Conservation (phyloP, 371 early-diverging fungal species). For the Haplosporangium sp. region DNA sequence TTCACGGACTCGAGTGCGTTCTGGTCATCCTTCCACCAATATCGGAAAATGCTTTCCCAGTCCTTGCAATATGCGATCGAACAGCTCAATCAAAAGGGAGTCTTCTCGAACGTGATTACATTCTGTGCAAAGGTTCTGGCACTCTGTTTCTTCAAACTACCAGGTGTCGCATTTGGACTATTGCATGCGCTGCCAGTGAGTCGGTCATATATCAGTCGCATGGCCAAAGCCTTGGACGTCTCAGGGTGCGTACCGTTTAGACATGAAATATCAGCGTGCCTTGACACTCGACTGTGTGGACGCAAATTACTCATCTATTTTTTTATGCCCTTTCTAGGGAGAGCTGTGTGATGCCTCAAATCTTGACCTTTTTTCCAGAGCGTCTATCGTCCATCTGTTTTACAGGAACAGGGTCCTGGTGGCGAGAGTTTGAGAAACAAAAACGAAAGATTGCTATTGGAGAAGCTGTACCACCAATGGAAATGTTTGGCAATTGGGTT, state of each 20-base stretch:
- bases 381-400: conserved; percentile 53
- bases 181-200: conserved; percentile 57
- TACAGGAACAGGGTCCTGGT: conserved; percentile 50
- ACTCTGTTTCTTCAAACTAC: conserved; percentile 66
- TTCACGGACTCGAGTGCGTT: conserved; percentile 49
- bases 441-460: conserved; percentile 48
- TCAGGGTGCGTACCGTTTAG: conserved; percentile 23
- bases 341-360: conserved; percentile 47
- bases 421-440: conserved; percentile 53
- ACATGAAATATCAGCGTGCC: background rate
- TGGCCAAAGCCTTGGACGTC: conserved; percentile 56
- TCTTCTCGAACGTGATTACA: conserved; percentile 63
- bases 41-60: conserved; percentile 42
- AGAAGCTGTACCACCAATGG: conserved; percentile 51
- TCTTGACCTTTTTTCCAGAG: conserved; percentile 50
- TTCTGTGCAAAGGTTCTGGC: conserved; percentile 66
- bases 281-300: background rate
- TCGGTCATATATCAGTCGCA: conserved; percentile 54
- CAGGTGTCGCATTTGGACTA: conserved; percentile 61
- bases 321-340: conserved; percentile 21
- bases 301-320: background rate
- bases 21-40: conserved; percentile 36
- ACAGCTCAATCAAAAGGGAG: conserved; percentile 57
- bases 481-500: conserved; percentile 63
- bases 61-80: conserved; percentile 61